phyloP scores from a whole-genome alignment of 371 early-diverging fungal genomes.

The Circinella umbellata region DNA sequence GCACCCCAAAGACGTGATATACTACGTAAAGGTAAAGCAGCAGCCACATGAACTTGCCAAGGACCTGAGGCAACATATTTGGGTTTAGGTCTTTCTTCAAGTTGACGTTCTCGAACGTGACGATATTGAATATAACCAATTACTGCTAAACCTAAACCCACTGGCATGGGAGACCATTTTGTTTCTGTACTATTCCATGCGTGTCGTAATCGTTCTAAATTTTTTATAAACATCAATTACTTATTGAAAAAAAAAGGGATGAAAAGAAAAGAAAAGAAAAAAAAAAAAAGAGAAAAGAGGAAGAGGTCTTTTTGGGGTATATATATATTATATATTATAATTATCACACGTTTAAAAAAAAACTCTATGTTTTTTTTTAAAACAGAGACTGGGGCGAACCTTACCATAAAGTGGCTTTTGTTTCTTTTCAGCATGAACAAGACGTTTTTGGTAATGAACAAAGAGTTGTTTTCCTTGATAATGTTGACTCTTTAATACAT shows the following conservation, averaged over 20 bases:
- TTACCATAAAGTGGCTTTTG: constrained; percentile 9
- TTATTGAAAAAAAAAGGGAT: neutral
- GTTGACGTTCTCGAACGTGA: constrained; percentile 47
- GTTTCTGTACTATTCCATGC: constrained; percentile 64
- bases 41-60: constrained; percentile 88
- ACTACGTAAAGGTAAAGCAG: constrained; percentile 84
- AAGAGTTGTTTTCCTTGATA: neutral
- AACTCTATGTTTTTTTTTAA: neutral
- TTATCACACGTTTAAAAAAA: neutral
- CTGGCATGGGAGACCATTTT: constrained; percentile 80
- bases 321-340: too few relatives aligned
- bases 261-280: too few relatives aligned
- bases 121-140: constrained; percentile 73
- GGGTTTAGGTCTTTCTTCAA: constrained; percentile 27
- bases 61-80: constrained; percentile 74
- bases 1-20: constrained; percentile 92
- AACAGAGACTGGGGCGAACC: neutral
- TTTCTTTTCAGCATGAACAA: neutral
- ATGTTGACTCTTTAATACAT: neutral
- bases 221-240: neutral
- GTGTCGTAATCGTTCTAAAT: constrained; percentile 31
- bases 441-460: constrained; percentile 1
- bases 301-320: too few relatives aligned
- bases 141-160: constrained; percentile 79
- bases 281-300: too few relatives aligned